Base-by-base conservation (phyloP, 345 rosid species). In the Euphorbia pulcherrima region DNA sequence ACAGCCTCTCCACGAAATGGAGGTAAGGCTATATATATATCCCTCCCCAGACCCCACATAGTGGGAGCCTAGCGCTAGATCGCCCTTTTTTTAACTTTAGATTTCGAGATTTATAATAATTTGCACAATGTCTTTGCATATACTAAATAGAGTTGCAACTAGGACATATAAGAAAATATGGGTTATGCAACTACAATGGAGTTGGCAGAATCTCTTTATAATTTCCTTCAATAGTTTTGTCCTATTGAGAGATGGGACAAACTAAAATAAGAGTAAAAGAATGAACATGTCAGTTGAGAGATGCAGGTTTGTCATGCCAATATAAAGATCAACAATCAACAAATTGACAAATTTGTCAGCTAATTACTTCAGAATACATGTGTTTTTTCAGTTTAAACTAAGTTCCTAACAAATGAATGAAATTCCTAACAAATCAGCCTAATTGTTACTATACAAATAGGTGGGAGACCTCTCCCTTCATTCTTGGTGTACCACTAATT, bases 401-500 rank as follows among this genome's bases (percentile, higher is more conserved):
- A 44, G 50, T 44, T 44, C 30, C 26, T 47, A 47, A 33, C 14
- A 68, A 47, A 68, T 44, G 47, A 46, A 57, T n/a, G 23, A 41
- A 68, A 50, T 3, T 68, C 21, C 20, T 27, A 46, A 33, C 17
- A 56, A 57, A 47, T 59, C 44, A 47, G 52, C 72, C 57, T 68
- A 46, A 46, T 9, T 21, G 64, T 58, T 6, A 58, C 64, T 60
- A n/a, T 26, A 8, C 44, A 10, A 18, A 20, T 47, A 27, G 28
- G 33, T 46, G 27, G 23, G 65, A 68, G 33, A 30, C 26, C 65
- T 26, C 60, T 41, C 30, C 57, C 4, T n/a, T 68, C 41, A 74
- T 9, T 69, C 35, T 12, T 62, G 21, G 68, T 77, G 72, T 66
- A 93, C 72, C 66, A 89, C 66, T 77, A 90, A 28, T 64, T 85